phyloP scores from a whole-genome alignment of 345 rosid species.

The Trapa incisa region DNA sequence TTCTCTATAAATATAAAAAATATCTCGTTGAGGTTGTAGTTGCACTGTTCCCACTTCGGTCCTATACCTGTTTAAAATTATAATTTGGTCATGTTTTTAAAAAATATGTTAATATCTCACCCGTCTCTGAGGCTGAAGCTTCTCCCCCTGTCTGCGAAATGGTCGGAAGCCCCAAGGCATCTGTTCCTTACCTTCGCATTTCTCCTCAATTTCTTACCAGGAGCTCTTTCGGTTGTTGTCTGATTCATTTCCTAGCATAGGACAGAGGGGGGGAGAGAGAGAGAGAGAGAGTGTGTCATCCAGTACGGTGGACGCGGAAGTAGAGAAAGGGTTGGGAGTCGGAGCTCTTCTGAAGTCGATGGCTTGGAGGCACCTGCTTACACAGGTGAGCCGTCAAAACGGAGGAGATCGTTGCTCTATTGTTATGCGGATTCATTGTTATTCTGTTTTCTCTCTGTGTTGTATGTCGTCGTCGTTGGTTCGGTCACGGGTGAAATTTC shows the following conservation, averaged over 20 bases:
- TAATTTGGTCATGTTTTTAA: too few species aligned
- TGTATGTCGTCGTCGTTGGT: neutral
- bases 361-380: slow-evolving; percentile 87
- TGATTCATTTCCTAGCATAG: neutral
- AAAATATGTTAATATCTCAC: too few species aligned
- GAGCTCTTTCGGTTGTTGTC: neutral
- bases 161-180: too few species aligned
- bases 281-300: neutral
- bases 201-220: neutral
- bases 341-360: slow-evolving; percentile 21
- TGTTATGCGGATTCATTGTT: neutral
- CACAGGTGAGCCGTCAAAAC: slow-evolving; percentile 35
- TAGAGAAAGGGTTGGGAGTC: neutral
- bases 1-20: too few species aligned
- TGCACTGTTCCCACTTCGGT: too few species aligned
- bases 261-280: neutral
- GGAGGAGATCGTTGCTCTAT: neutral
- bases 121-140: too few species aligned
- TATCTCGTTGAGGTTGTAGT: too few species aligned
- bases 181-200: too few species aligned
- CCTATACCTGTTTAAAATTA: too few species aligned
- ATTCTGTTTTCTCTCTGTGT: neutral
- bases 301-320: neutral
- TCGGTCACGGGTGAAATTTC: neutral
- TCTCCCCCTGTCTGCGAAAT: too few species aligned